Percentiles rank a stretch among this genome's conserved stretches.
Conservation (phyloP, 306 rosid species). For the Malus orientalis region DNA sequence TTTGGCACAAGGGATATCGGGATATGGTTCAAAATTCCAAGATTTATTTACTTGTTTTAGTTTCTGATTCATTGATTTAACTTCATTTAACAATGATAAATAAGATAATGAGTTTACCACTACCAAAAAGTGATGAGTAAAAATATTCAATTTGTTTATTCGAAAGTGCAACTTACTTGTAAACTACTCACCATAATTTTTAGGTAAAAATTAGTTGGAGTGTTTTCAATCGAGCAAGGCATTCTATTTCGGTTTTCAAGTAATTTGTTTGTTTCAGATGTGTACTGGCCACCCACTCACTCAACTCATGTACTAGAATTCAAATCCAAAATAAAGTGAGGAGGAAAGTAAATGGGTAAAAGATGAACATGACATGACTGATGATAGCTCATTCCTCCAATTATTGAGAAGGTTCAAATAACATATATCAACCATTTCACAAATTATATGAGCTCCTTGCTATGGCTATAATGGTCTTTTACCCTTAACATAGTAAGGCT, state of each 20-base stretch:
- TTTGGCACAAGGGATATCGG: not conserved
- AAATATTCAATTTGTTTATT: too few relatives aligned
- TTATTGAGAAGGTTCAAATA: not conserved
- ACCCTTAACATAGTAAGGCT: too few relatives aligned
- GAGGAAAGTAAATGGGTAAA: conserved; percentile 4
- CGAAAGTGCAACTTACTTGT: too few relatives aligned
- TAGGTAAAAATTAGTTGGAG: not conserved
- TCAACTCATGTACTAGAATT: not conserved
- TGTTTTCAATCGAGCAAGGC: not conserved
- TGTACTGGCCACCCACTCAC: conserved; percentile 4
- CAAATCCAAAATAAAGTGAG: not conserved
- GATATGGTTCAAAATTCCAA: not conserved
- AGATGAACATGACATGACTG: conserved; percentile 16
- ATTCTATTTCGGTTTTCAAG: not conserved
- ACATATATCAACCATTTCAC: not conserved
- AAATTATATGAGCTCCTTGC: too few relatives aligned
- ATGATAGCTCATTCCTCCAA: conserved; percentile 9
- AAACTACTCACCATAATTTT: not conserved
- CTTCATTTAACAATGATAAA: too few relatives aligned
- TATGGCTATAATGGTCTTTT: too few relatives aligned
- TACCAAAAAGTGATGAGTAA: too few relatives aligned
- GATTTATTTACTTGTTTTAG: not conserved
- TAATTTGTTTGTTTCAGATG: not conserved
- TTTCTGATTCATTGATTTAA: too few relatives aligned
- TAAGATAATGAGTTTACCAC: too few relatives aligned